phyloP scores from a whole-genome alignment of 225 moss, liverwort and hornwort genomes.

The Sphagnum tenellum region DNA sequence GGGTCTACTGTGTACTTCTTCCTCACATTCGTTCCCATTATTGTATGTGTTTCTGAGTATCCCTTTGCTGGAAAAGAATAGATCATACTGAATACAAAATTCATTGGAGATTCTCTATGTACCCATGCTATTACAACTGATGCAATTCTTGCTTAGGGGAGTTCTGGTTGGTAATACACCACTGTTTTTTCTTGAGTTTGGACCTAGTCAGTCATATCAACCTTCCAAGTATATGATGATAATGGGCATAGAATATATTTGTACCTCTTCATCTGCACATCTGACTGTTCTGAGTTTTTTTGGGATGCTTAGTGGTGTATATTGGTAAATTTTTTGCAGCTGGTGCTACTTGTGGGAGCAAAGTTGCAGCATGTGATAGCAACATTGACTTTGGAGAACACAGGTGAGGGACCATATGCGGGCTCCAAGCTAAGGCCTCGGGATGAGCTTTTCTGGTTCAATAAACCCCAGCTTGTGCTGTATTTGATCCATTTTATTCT shows the following conservation, averaged over 20 bases:
- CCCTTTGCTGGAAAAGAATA: neutral
- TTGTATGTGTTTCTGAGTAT: slow-evolving; percentile 11
- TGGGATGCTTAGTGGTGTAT: too few relatives aligned
- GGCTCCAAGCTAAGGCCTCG: slow-evolving; percentile 35
- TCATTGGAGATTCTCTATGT: too few relatives aligned
- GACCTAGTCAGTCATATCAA: too few relatives aligned
- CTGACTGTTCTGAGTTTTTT: too few relatives aligned
- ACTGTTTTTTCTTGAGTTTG: too few relatives aligned
- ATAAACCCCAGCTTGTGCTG: slow-evolving; percentile 42
- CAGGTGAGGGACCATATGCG: slow-evolving; percentile 8
- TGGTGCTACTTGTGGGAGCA: slow-evolving; percentile 56
- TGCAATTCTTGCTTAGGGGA: too few relatives aligned
- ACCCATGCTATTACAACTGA: too few relatives aligned
- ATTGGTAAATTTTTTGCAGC: slow-evolving; percentile 13
- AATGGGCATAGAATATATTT: too few relatives aligned
- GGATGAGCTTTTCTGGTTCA: slow-evolving; percentile 86
- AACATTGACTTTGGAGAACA: slow-evolving; percentile 58
- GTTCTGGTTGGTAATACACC: too few relatives aligned
- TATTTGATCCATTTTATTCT: slow-evolving; percentile 47
- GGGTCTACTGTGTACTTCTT: slow-evolving; percentile 31
- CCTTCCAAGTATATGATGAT: too few relatives aligned
- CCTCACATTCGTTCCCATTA: slow-evolving; percentile 22
- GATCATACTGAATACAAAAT: too few relatives aligned
- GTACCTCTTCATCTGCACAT: too few relatives aligned
- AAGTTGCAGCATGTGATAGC: slow-evolving; percentile 81